Evolutionary conservation across 208 protist species (phyloP), one percentile per base, ranked within the genome.

Genomic region (Trypanosoma avium): DNA sequence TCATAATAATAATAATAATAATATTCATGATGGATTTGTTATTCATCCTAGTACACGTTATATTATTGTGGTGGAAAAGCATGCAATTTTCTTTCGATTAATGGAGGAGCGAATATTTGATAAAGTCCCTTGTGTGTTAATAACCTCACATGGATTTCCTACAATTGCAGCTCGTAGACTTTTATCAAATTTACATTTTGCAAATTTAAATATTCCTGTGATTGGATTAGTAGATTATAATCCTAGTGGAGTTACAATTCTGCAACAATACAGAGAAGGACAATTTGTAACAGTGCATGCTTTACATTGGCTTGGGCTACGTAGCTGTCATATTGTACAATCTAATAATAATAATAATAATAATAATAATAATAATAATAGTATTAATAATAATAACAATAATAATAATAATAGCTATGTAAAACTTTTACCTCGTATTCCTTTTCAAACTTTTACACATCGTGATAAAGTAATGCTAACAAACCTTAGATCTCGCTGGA

Each of bases 61-160:
- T 27, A 84, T 95, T 52, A 26, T 95, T 17, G 84, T 95, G n/a
- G 69, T 95, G 7, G 85, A 95, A 67, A 95, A 95, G 61, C 81
- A 95, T 64, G 83, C 89, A 0, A 77, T 93, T 3, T 93, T 90
- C 40, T 72, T 75, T 30, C 77, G 82, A 8, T 71, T 95, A 19
- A 79, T 91, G 69, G 71, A 84, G 19, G 81, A 86, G 29, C 57
- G 71, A 10, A 62, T 91, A 4, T 74, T 65, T n/a, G 70, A 73
- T 0, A 56, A 54, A 3, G 50, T 95, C 35, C 86, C 85, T 33
- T 92, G 83, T 38, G 82, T 95, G 33, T 60, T 95, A 50, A 62
- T 95, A 9, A 95, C 86, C 10, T 71, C 86, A 8, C 77, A 86
- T n/a, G 89, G 89, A 27, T 93, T 85, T 66, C 85, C 89, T 7